phyloP scores from a whole-genome alignment of 768 basidiomycete species.

The Tricholoma bakamatsutake region DNA sequence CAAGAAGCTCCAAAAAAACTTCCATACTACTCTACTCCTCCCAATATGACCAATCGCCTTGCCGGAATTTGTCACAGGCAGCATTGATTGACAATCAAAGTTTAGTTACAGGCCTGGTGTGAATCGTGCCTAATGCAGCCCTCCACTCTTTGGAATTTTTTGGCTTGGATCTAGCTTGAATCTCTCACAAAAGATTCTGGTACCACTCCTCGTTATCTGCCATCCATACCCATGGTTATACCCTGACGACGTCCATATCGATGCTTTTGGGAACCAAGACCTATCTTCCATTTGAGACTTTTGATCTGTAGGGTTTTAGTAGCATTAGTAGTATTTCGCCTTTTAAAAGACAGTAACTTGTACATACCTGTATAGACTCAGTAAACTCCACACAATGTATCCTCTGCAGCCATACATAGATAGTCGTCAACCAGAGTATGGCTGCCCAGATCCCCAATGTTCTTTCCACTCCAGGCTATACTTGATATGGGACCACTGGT shows the following conservation, averaged over 20 bases:
- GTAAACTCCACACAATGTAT: neutral
- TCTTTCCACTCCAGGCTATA: neutral
- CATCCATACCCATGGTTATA: constrained; percentile 6
- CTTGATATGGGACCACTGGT: neutral
- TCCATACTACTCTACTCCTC: neutral
- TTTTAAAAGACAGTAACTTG: neutral
- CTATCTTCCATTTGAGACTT: constrained; percentile 1
- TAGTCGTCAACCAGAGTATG: neutral
- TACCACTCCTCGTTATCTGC: constrained; percentile 4
- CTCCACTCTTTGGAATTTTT: neutral
- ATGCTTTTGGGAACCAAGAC: constrained; percentile 4
- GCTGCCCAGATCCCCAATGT: neutral
- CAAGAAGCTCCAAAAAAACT: neutral
- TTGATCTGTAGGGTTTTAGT: neutral
- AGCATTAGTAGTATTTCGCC: neutral
- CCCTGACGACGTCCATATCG: neutral
- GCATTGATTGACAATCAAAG: neutral
- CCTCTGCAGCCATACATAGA: neutral
- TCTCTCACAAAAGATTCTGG: neutral
- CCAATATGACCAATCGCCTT: neutral
- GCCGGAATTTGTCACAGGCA: neutral
- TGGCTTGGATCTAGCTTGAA: neutral
- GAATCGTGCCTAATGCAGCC: neutral
- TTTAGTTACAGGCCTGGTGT: neutral
- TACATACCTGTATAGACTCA: constrained; percentile 5